Evolutionary conservation across 352 stramenopile genomes (phyloP).

Genomic region (Globisporangium ultimum): DNA sequence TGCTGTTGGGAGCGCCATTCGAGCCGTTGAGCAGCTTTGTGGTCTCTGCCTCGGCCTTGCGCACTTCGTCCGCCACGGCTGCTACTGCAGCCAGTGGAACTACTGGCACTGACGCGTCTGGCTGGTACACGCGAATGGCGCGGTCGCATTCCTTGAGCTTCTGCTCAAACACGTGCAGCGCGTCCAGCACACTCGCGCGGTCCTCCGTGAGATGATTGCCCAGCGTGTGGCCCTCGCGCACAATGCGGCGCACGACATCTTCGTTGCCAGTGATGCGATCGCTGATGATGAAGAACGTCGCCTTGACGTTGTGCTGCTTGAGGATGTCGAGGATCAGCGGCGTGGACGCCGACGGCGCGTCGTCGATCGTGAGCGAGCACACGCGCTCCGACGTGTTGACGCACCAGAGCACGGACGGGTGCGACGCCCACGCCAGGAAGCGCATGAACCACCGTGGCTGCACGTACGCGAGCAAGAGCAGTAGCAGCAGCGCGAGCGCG

Average conservation of each 20-base stretch:
- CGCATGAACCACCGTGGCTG: constrained; percentile 69
- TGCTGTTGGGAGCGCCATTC: constrained; percentile 1
- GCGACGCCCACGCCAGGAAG: constrained; percentile 58
- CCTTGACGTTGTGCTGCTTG: constrained; percentile 50
- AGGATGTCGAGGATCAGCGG: constrained; percentile 72
- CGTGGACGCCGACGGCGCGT: constrained; percentile 64
- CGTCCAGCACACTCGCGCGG: constrained; percentile 71
- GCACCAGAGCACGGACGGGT: constrained; percentile 77
- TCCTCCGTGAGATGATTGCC: constrained; percentile 85
- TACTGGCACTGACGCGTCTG: not conserved
- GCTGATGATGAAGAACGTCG: constrained; percentile 88
- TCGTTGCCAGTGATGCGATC: constrained; percentile 62
- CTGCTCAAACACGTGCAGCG: constrained; percentile 77
- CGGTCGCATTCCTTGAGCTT: constrained; percentile 78
- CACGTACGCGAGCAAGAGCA: constrained; percentile 62
- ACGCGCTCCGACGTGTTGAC: constrained; percentile 44
- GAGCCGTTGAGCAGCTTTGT: constrained; percentile 16
- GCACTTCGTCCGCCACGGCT: constrained; percentile 7
- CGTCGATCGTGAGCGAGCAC: constrained; percentile 79
- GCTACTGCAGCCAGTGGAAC: not conserved
- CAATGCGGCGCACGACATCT: constrained; percentile 66
- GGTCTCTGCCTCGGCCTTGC: constrained; percentile 15
- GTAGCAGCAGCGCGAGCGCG: constrained; percentile 3
- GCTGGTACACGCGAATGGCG: constrained; percentile 51
- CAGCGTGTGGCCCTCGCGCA: constrained; percentile 71